A percentile compares a stretch with the other conserved stretches of the same genome.
phyloP scores from a whole-genome alignment of 257 asterid genomes.

The Voacanga thouarsii region DNA sequence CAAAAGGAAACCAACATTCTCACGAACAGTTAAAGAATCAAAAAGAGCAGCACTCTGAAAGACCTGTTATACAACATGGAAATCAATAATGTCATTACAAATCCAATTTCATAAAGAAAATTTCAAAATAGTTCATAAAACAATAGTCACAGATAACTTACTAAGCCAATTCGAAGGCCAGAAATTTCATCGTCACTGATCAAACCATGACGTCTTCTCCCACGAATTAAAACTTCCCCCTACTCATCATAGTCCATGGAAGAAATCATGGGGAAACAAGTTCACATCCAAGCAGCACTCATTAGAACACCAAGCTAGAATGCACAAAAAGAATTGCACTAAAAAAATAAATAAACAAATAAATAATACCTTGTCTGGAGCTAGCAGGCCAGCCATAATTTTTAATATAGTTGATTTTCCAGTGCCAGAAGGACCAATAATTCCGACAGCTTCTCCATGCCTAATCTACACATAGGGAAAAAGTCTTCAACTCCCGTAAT shows the following conservation, averaged over 20 bases:
- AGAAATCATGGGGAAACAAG: conserved; percentile 15
- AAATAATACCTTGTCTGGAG: conserved; percentile 94
- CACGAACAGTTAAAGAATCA: conserved; percentile 94
- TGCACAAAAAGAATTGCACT: conserved; percentile 13
- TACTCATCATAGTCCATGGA: conserved; percentile 29
- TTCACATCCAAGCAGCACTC: conserved; percentile 8
- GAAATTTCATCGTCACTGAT: conserved; percentile 95
- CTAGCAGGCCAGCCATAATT: conserved; percentile 98
- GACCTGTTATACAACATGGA: conserved; percentile 54
- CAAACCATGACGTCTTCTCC: conserved; percentile 80
- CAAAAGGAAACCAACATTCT: conserved; percentile 95
- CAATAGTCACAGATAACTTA: conserved; percentile 30
- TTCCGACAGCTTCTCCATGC: conserved; percentile 99
- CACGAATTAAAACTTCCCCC: conserved; percentile 96
- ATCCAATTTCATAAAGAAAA: not conserved
- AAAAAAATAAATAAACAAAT: too few relatives aligned
- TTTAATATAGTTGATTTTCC: conserved; percentile 96
- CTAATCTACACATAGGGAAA: conserved; percentile 60
- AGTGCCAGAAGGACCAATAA: conserved; percentile 99
- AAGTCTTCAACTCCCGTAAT: conserved; percentile 1
- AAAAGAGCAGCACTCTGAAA: conserved; percentile 99
- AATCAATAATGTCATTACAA: conserved; percentile 10
- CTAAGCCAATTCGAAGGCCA: conserved; percentile 98
- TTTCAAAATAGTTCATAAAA: not conserved
- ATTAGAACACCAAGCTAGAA: not conserved